phyloP scores from a whole-genome alignment of 2,329 filamentous ascomycete genomes.

The Aaosphaeria pasadenensis region DNA sequence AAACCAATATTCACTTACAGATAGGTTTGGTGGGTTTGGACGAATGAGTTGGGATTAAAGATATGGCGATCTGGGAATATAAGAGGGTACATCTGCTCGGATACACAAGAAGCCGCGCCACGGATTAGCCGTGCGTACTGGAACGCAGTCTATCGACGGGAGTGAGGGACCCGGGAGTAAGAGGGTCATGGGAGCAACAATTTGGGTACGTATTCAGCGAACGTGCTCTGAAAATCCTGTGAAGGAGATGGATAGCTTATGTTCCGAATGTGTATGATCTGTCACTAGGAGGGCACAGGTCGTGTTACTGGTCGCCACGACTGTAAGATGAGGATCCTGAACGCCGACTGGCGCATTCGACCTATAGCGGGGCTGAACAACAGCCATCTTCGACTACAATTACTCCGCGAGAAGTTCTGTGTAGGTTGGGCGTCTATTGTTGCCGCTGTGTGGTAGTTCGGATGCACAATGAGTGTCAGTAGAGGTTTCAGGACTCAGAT shows the following conservation, averaged over 20 bases:
- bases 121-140: constrained; percentile 10
- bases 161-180: constrained; percentile 3
- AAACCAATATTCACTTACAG: too few relatives aligned
- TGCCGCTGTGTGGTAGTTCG: constrained; percentile 12
- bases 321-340: constrained; percentile 1
- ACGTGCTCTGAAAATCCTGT: constrained; percentile 1
- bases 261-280: constrained; percentile 7
- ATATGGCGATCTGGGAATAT: constrained; percentile 2
- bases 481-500: constrained; percentile 16
- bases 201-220: constrained; percentile 4
- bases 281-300: constrained; percentile 3
- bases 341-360: constrained; percentile 5
- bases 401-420: constrained; percentile 7
- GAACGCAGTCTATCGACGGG: constrained; percentile 10
- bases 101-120: constrained; percentile 23
- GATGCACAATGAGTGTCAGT: constrained; percentile 25
- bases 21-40: background rate
- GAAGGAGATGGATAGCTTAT: constrained; percentile 3
- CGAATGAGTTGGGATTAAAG: background rate
- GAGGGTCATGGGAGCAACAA: constrained; percentile 1
- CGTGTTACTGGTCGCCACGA: constrained; percentile 3
- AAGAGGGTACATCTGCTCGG: constrained; percentile 9
- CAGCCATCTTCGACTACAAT: constrained; percentile 11
- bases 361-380: constrained; percentile 3
- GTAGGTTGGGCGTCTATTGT: constrained; percentile 20